These are phyloP conservation scores for Esteya vermicola DNA, from an alignment of 2,329 filamentous ascomycete genomes.

Conservation along the genomic window DNA sequence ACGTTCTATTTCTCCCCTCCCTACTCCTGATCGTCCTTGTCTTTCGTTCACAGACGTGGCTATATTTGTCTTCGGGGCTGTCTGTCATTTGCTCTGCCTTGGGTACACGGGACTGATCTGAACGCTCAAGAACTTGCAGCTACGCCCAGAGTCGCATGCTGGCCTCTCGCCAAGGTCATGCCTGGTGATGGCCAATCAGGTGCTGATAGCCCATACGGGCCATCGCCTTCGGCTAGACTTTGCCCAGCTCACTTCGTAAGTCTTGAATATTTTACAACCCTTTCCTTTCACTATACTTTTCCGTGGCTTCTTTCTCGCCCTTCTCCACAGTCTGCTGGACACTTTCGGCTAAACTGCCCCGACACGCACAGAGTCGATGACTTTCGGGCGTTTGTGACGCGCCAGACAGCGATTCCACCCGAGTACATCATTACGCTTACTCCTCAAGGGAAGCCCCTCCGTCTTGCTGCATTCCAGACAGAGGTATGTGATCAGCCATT, in stretches of 20 bases:
- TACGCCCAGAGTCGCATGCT: too few relatives aligned
- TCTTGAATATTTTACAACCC: too few relatives aligned
- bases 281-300: too few relatives aligned
- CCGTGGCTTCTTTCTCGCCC: too few relatives aligned
- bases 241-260: constrained; percentile 59
- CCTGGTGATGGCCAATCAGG: constrained; percentile 70
- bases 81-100: too few relatives aligned
- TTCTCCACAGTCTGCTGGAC: not conserved
- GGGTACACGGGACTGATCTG: too few relatives aligned
- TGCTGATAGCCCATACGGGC: constrained; percentile 88
- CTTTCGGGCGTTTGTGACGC: constrained; percentile 67
- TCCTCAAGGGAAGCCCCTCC: constrained; percentile 68
- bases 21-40: too few relatives aligned
- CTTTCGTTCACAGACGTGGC: not conserved
- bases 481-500: constrained; percentile 44
- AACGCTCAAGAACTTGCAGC: too few relatives aligned
- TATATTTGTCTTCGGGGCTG: not conserved
- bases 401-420: constrained; percentile 56
- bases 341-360: not conserved
- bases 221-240: constrained; percentile 70
- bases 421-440: constrained; percentile 82
- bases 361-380: constrained; percentile 73
- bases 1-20: too few relatives aligned
- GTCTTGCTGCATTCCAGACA: constrained; percentile 61
- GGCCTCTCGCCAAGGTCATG: constrained; percentile 19